A percentile compares a stretch with the other conserved stretches of the same genome.
Evolutionary conservation across 2,329 filamentous ascomycete genomes (phyloP).

Genomic region (Colletotrichum theobromicola): DNA sequence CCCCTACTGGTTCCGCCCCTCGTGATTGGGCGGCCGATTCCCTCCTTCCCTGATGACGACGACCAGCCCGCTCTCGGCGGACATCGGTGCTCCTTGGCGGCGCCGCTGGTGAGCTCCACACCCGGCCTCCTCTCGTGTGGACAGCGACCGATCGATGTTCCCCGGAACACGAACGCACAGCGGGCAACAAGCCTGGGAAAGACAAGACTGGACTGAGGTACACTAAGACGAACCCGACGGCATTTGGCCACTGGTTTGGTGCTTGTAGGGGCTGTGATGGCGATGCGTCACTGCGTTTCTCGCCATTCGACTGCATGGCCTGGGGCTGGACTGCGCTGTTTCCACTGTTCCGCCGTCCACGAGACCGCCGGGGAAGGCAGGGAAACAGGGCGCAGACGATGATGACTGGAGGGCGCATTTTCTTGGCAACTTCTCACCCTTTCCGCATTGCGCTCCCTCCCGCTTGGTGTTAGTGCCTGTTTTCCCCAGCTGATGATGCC

Average conservation of each 20-base stretch:
- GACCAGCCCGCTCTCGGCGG: conserved; percentile 19
- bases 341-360: background rate
- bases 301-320: background rate
- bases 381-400: background rate
- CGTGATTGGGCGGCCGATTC: conserved; percentile 8
- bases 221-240: background rate
- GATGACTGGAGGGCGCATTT: background rate
- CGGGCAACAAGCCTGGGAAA: background rate
- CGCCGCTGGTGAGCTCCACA: conserved; percentile 17
- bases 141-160: background rate
- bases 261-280: conserved; percentile 5
- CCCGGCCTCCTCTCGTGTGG: background rate
- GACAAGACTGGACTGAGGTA: background rate
- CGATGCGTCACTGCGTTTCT: background rate
- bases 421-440: background rate
- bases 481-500: background rate
- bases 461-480: background rate
- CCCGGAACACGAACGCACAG: background rate
- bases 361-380: background rate
- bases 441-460: background rate
- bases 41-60: conserved; percentile 17
- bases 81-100: conserved; percentile 18
- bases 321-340: background rate
- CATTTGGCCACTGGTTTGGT: background rate
- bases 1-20: background rate